Evolutionary conservation across 768 basidiomycete genomes (phyloP).

Genomic region (Naganishia vishniacii): DNA sequence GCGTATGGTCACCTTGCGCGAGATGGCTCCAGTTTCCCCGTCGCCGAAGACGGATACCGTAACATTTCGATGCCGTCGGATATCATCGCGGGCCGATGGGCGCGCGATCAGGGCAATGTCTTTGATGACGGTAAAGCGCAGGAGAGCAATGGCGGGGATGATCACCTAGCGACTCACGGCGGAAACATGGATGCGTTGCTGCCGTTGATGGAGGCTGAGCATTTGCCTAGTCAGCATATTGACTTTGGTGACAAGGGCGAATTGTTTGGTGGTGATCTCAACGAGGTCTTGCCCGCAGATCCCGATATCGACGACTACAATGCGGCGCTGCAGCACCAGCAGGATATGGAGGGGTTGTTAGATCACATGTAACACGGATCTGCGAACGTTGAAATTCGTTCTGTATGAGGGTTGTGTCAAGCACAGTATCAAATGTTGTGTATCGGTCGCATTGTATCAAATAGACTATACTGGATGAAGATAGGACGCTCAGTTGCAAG

Average conservation of each 20-base stretch:
- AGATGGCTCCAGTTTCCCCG: not conserved
- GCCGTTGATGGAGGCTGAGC: slow-evolving; percentile 19
- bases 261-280: slow-evolving; percentile 22
- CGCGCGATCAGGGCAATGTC: not conserved
- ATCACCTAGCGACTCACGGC: not conserved
- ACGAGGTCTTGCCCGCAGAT: slow-evolving; percentile 20
- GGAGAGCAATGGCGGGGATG: not conserved
- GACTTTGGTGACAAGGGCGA: slow-evolving; percentile 28
- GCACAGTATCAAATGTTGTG: not conserved
- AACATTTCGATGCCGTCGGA: slow-evolving; percentile 19
- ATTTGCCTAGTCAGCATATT: slow-evolving; percentile 21
- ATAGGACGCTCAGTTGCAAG: too few relatives aligned
- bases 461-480: not conserved
- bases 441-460: not conserved
- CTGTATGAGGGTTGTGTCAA: too few relatives aligned
- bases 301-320: slow-evolving; percentile 27
- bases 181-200: not conserved
- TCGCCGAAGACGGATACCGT: slow-evolving; percentile 13
- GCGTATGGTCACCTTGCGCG: slow-evolving; percentile 4
- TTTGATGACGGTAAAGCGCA: not conserved
- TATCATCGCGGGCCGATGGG: slow-evolving; percentile 26
- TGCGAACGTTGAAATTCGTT: too few relatives aligned
- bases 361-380: not conserved
- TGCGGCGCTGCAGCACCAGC: slow-evolving; percentile 23
- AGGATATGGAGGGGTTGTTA: slow-evolving; percentile 24